phyloP scores from a whole-genome alignment of 192 early-diverging fungal species.

The Backusella tuberculispora region DNA sequence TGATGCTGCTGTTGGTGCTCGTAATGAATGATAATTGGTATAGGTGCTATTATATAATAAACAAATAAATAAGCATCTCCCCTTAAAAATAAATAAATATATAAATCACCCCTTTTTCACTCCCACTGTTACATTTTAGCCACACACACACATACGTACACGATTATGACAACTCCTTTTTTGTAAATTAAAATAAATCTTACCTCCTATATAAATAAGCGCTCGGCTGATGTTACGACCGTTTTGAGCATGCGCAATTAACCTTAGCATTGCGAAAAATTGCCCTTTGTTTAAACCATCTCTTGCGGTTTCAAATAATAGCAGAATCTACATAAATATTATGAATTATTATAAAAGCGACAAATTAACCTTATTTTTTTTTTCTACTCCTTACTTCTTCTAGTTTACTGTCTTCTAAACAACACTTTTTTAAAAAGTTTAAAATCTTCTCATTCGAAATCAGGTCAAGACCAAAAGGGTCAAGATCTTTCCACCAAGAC shows the following conservation, averaged over 20 bases:
- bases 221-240: conserved; percentile 38
- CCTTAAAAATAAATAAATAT: no score
- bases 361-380: background rate
- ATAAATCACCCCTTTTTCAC: no score
- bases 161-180: background rate
- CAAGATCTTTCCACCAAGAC: conserved; percentile 45
- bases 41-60: background rate
- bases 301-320: conserved; percentile 34
- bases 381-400: conserved; percentile 25
- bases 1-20: background rate
- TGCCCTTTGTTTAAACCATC: conserved; percentile 32
- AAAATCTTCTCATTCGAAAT: conserved; percentile 29
- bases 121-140: background rate
- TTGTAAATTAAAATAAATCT: conserved; percentile 10
- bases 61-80: conserved; percentile 8
- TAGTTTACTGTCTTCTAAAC: conserved; percentile 27
- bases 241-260: conserved; percentile 46
- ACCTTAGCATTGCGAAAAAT: conserved; percentile 44
- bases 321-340: conserved; percentile 28
- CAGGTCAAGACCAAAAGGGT: conserved; percentile 35
- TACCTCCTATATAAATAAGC: conserved; percentile 41
- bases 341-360: background rate
- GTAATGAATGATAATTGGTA: background rate
- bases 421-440: conserved; percentile 32
- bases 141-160: background rate